These are phyloP conservation scores for Mollisia scopiformis DNA, from an alignment of 2,329 filamentous ascomycete genomes.

Conservation along the genomic window DNA sequence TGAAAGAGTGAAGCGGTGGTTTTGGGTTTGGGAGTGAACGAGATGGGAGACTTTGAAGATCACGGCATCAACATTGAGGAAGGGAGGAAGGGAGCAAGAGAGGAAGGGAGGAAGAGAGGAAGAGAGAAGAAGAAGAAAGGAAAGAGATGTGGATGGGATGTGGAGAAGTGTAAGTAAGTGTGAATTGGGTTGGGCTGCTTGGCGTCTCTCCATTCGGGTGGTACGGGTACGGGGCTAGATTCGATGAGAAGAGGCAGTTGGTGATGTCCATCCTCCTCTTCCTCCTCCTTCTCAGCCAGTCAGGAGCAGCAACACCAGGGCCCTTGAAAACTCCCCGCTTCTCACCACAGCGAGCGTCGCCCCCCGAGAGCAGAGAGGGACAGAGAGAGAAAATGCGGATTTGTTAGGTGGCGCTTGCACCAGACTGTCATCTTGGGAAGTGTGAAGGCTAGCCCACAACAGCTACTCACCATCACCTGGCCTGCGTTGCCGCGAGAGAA, in stretches of 20 bases:
- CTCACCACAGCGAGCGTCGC: background rate
- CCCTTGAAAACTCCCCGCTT: background rate
- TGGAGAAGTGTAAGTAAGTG: constrained; percentile 8
- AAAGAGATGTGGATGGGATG: constrained; percentile 36
- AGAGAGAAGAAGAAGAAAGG: constrained; percentile 24
- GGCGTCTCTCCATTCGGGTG: constrained; percentile 3
- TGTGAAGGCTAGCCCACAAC: background rate
- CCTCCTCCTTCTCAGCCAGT: background rate
- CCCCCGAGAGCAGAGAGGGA: no score
- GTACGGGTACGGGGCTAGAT: background rate
- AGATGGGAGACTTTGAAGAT: constrained; percentile 51
- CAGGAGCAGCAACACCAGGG: background rate
- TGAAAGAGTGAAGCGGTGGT: constrained; percentile 86
- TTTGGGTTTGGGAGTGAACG: constrained; percentile 40
- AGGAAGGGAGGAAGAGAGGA: constrained; percentile 24
- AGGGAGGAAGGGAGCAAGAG: constrained; percentile 20
- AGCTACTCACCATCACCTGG: no score
- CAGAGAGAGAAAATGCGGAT: background rate
- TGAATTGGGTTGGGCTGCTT: constrained; percentile 11
- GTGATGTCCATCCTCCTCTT: no score
- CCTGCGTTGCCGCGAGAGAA: no score
- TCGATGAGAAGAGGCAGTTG: background rate
- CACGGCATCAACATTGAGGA: constrained; percentile 52
- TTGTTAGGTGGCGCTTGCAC: background rate
- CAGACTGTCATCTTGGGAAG: background rate